phyloP scores from a whole-genome alignment of 2,329 filamentous ascomycete species.

The Chrysoporthe puriensis region DNA sequence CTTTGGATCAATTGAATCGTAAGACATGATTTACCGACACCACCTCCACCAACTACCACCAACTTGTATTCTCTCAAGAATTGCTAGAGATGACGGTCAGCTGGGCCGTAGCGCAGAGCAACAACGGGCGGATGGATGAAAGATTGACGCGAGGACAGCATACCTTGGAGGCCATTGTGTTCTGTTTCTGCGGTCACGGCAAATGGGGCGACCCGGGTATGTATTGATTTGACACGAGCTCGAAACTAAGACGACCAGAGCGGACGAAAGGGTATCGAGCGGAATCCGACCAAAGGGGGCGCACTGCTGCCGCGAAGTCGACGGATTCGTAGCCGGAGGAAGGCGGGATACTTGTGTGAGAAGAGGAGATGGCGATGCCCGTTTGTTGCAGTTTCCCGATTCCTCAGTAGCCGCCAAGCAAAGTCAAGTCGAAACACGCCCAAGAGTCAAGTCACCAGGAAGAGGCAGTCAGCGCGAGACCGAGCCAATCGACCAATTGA shows the following conservation, averaged over 20 bases:
- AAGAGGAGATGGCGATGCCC: conserved; percentile 21
- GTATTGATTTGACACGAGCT: conserved; percentile 22
- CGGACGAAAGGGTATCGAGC: conserved; percentile 24
- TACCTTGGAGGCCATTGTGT: conserved; percentile 48
- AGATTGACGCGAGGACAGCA: conserved; percentile 27
- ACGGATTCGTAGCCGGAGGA: conserved; percentile 7
- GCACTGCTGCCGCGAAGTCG: conserved; percentile 8
- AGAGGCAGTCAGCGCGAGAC: conserved; percentile 14
- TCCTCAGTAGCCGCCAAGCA: conserved; percentile 23
- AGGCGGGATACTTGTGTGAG: conserved; percentile 15
- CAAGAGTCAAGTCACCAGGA: conserved; percentile 9
- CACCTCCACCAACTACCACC: conserved; percentile 96
- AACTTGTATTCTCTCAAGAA: conserved; percentile 92
- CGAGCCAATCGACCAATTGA: conserved; percentile 4
- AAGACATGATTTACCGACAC: conserved; percentile 98
- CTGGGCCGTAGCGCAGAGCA: conserved; percentile 29
- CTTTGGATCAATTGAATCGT: conserved; percentile 95
- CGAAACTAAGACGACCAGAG: conserved; percentile 29
- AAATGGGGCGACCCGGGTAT: conserved; percentile 19
- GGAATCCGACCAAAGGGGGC: conserved; percentile 6
- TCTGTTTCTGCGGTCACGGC: conserved; percentile 25
- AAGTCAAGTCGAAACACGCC: conserved; percentile 22
- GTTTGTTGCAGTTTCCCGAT: neutral
- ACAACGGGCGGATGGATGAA: neutral
- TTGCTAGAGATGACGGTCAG: conserved; percentile 45